Evolutionary conservation across 108 stramenopile genomes (phyloP).

Genomic region (Nannochloropsis salina): DNA sequence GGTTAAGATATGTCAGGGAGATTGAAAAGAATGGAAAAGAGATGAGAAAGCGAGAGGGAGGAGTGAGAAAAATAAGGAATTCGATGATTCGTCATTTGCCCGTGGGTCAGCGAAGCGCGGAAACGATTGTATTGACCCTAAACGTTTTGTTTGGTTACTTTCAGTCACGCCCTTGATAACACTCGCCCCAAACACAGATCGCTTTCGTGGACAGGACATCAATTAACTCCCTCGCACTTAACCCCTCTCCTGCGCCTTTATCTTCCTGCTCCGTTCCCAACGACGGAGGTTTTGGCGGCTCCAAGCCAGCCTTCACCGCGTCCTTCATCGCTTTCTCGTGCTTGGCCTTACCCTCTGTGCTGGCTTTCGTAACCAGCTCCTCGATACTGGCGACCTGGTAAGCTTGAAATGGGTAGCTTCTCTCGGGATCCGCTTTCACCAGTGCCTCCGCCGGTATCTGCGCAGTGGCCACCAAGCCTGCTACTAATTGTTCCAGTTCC

Average conservation of each 20-base stretch:
- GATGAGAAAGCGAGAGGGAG: neutral
- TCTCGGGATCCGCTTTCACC: neutral
- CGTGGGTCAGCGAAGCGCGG: too few species aligned
- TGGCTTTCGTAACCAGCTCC: neutral
- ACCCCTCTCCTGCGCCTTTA: neutral
- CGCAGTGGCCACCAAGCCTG: neutral
- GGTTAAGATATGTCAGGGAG: neutral
- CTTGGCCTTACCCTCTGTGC: neutral
- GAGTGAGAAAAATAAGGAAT: neutral
- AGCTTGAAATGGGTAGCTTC: neutral
- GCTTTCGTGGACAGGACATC: neutral
- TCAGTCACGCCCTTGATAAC: neutral
- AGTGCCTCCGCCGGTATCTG: neutral
- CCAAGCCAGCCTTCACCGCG: neutral
- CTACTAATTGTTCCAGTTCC: neutral
- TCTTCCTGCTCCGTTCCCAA: neutral
- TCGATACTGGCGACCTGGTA: neutral
- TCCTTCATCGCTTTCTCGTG: neutral
- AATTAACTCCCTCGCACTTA: neutral
- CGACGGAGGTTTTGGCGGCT: neutral
- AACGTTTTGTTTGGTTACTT: too few species aligned
- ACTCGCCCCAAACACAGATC: neutral
- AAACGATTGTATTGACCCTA: too few species aligned
- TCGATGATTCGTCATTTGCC: neutral
- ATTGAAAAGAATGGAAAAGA: neutral